phyloP scores from a whole-genome alignment of 1,284 basidiomycete genomes.

The Apiotrichum brassicae region DNA sequence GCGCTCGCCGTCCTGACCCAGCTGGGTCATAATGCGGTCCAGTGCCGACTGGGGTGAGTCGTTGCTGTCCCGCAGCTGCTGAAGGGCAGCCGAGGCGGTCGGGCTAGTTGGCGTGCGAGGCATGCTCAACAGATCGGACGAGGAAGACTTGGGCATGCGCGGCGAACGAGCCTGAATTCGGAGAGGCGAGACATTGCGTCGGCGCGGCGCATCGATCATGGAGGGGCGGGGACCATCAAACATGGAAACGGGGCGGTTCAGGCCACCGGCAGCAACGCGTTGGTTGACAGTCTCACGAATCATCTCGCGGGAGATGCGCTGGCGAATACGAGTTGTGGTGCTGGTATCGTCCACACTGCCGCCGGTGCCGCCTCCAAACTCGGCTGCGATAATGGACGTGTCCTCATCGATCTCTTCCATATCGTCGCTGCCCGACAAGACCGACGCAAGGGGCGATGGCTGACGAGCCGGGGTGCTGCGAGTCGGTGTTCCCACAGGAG shows the following conservation, averaged over 20 bases:
- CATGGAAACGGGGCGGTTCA: slow-evolving; percentile 8
- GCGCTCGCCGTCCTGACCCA: slow-evolving; percentile 5
- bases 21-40: slow-evolving; percentile 28
- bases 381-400: not conserved
- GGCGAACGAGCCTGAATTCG: not conserved
- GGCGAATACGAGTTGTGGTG: slow-evolving; percentile 36
- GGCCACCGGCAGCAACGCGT: slow-evolving; percentile 32
- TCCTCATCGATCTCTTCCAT: not conserved
- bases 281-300: slow-evolving; percentile 43
- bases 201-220: slow-evolving; percentile 1
- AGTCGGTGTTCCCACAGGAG: not conserved
- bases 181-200: slow-evolving; percentile 1
- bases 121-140: not conserved
- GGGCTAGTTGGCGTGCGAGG: slow-evolving; percentile 1
- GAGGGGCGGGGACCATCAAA: slow-evolving; percentile 17
- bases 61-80: slow-evolving; percentile 2
- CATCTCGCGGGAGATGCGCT: slow-evolving; percentile 45
- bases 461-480: slow-evolving; percentile 3
- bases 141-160: not conserved
- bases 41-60: slow-evolving; percentile 37
- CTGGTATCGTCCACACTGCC: slow-evolving; percentile 13
- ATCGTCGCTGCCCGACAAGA: not conserved
- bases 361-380: slow-evolving; percentile 12
- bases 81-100: slow-evolving; percentile 1
- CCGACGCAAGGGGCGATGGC: slow-evolving; percentile 10